Conservation (phyloP, 2,329 filamentous ascomycete species). For the Phaeosphaeriaceae sp. region DNA sequence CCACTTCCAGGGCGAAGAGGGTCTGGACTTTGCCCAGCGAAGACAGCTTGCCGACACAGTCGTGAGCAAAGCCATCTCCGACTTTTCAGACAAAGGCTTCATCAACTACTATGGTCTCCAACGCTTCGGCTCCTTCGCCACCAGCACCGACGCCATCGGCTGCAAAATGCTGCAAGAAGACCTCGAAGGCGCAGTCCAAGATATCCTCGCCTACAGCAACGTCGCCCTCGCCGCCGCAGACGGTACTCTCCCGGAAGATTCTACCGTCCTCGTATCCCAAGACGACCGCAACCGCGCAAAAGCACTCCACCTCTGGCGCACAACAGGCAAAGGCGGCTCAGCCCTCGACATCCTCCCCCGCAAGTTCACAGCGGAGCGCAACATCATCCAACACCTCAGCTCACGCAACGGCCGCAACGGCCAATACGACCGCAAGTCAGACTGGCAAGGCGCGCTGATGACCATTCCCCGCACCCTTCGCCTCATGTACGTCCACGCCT, state of each 20-base stretch:
- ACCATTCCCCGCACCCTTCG: conserved; percentile 82
- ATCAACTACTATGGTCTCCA: conserved; percentile 99
- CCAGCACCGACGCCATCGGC: conserved; percentile 85
- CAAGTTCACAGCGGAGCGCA: conserved; percentile 81
- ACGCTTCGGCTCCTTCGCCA: conserved; percentile 87
- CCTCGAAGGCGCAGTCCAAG: conserved; percentile 79
- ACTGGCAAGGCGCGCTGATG: conserved; percentile 82
- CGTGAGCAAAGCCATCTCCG: conserved; percentile 67
- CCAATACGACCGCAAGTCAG: conserved; percentile 61
- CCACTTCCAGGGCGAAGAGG: conserved; percentile 61
- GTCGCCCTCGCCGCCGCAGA: conserved; percentile 65
- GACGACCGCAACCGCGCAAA: conserved; percentile 83
- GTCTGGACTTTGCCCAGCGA: conserved; percentile 41
- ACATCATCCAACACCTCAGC: conserved; percentile 78
- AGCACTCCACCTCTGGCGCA: conserved; percentile 77
- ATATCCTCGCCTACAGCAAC: conserved; percentile 76
- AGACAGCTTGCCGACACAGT: conserved; percentile 58
- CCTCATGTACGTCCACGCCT: conserved; percentile 96
- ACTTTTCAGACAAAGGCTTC: conserved; percentile 78
- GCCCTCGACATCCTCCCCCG: conserved; percentile 75
- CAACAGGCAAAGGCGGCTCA: conserved; percentile 62
- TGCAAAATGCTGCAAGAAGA: conserved; percentile 82
- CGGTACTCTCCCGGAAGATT: conserved; percentile 33
- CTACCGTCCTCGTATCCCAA: conserved; percentile 62
- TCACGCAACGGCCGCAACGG: conserved; percentile 53